Percentiles rank a stretch among this genome's conserved stretches.
phyloP scores from a whole-genome alignment of 1,284 basidiomycete species.

The Moniliophthora roreri region DNA sequence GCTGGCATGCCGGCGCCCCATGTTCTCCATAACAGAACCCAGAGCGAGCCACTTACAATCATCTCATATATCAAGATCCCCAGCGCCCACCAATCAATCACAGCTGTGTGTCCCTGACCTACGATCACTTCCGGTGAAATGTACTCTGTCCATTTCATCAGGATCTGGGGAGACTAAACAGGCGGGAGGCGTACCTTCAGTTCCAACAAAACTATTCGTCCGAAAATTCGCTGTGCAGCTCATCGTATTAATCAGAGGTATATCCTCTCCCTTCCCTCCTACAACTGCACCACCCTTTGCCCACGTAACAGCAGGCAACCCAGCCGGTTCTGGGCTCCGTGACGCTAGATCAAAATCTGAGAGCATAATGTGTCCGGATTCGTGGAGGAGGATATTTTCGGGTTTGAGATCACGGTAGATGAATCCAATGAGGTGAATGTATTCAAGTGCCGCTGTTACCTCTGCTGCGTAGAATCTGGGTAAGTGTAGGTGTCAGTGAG shows the following conservation, averaged over 20 bases:
- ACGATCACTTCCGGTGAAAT: slow-evolving; percentile 99
- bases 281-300: too few relatives aligned
- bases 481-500: too few relatives aligned
- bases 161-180: slow-evolving; percentile 17
- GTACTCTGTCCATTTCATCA: slow-evolving; percentile 93
- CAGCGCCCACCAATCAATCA: slow-evolving; percentile 99
- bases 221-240: slow-evolving; percentile 97
- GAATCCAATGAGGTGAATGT: slow-evolving; percentile 98
- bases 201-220: slow-evolving; percentile 98
- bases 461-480: slow-evolving; percentile 91
- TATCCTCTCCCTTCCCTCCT: too few relatives aligned
- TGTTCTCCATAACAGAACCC: too few relatives aligned
- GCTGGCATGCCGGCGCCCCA: too few relatives aligned
- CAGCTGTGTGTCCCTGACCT: slow-evolving; percentile 95
- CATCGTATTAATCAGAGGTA: slow-evolving; percentile 93
- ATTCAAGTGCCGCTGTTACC: slow-evolving; percentile 96
- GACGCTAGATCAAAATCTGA: slow-evolving; percentile 99
- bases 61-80: slow-evolving; percentile 99
- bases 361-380: slow-evolving; percentile 99
- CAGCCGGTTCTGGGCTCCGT: slow-evolving; percentile 84
- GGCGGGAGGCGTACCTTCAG: slow-evolving; percentile 70
- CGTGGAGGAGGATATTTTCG: slow-evolving; percentile 98
- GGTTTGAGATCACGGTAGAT: slow-evolving; percentile 99
- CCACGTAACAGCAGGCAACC: slow-evolving; percentile 82
- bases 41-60: slow-evolving; percentile 96